Evolutionary conservation across 768 basidiomycete species (phyloP), one percentile per base, ranked within the genome.

Genomic region (Boletus edulis): DNA sequence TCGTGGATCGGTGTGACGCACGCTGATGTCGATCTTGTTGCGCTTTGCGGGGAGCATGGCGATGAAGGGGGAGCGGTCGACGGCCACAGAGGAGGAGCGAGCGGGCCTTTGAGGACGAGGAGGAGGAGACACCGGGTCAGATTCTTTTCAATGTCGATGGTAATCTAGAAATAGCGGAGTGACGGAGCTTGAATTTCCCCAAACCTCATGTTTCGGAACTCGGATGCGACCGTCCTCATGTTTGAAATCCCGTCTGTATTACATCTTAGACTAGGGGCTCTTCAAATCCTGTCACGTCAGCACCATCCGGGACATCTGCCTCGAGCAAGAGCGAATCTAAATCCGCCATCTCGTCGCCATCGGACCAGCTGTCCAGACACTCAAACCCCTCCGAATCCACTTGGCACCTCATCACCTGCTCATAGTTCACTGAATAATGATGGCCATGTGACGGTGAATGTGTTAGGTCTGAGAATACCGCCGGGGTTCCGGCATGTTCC

Each of bases 21-120:
- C 94, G 75, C 87, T 92, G 74, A 96, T 81, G 78, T 97, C 95
- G 75, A 96, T 80, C 81, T 97, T 96, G 76, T 95, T 94, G 72
- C 87, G 87, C 74, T 81, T 82, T 56, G 79, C 78, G 46, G 91
- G 89, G 51, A 85, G 81, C 89, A 94, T 92, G 59, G 57, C 54
- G 60, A 58, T 60, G 61, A 51, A 56, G 48, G 45, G 62, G 52
- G 35, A 59, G 31, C 31, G 27, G 57, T 52, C 57, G 49, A 56
- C 46, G 57, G 37, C 52, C 43, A 40, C 45, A 56, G 53, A 67
- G 66, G 66, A 60, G 63, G 60, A 67, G 65, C 60, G 60, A 62
- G 56, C 57, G 56, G 65, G 66, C 50, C 49, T 63, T 55, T 29
- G 35, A 35, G 29, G 22, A 35, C 9, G 39, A 49, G 41, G 51